Conservation (phyloP, 257 asterid species). For the Solanum peruvianum region DNA sequence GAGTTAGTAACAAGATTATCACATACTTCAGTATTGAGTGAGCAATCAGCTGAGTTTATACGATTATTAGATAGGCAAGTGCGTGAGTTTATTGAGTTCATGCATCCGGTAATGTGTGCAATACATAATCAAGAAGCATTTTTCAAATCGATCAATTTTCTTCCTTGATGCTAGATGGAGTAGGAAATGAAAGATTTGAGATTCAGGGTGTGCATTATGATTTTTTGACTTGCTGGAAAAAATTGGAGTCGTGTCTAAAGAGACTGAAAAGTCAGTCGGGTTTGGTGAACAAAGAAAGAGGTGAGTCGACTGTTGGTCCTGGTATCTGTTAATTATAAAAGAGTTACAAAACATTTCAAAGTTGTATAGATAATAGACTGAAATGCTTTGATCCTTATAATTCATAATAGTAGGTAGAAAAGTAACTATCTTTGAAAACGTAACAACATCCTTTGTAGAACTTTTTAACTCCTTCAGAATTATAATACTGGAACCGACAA, state of each 20-base stretch:
- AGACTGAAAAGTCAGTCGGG: neutral
- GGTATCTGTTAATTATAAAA: no score
- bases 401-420: no score
- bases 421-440: no score
- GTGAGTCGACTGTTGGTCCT: neutral
- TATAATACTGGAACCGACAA: no score
- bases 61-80: no score
- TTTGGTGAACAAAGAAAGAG: neutral
- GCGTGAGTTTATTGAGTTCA: constrained; percentile 26
- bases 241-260: neutral
- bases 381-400: no score
- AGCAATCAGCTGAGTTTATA: no score
- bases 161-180: neutral
- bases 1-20: constrained; percentile 46
- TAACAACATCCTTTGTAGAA: no score
- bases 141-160: constrained; percentile 15
- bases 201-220: neutral
- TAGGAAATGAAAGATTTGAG: neutral
- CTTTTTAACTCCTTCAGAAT: no score
- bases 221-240: neutral
- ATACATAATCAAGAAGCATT: constrained; percentile 2
- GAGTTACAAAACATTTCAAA: neutral
- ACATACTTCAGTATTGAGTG: constrained; percentile 4
- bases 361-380: no score
- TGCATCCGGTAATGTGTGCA: constrained; percentile 20